phyloP scores from a whole-genome alignment of 2,329 filamentous ascomycete genomes.

The Xylaria multiplex region DNA sequence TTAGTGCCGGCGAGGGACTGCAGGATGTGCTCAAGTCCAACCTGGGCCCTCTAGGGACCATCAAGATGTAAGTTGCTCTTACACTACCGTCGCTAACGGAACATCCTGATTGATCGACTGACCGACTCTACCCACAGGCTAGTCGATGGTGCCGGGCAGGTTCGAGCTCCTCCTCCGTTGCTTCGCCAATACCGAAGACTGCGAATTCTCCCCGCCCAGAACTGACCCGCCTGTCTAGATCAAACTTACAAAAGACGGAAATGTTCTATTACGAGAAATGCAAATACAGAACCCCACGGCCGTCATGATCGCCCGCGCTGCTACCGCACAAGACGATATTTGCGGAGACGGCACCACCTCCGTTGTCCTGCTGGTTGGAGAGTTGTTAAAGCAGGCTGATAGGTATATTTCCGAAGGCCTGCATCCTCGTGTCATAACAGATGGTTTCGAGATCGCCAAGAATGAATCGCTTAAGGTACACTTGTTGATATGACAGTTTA shows the following conservation, averaged over 20 bases:
- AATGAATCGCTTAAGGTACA: conserved; percentile 81
- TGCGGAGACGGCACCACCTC: conserved; percentile 98
- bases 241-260: conserved; percentile 99
- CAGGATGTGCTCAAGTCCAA: conserved; percentile 97
- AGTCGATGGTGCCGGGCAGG: conserved; percentile 75
- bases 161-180: conserved; percentile 52
- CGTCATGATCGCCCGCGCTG: conserved; percentile 83
- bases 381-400: conserved; percentile 97
- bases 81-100: no score
- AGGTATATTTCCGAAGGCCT: conserved; percentile 96
- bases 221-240: conserved; percentile 67
- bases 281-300: conserved; percentile 99
- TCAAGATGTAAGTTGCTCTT: conserved; percentile 79
- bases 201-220: conserved; percentile 2
- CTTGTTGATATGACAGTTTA: no score
- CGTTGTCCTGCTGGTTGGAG: conserved; percentile 92
- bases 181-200: conserved; percentile 16
- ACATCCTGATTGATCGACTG: not conserved
- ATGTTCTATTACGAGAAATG: conserved; percentile 80
- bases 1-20: conserved; percentile 91
- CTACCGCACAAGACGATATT: conserved; percentile 98
- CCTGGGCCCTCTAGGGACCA: conserved; percentile 89
- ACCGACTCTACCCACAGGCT: conserved; percentile 58
- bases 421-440: conserved; percentile 94
- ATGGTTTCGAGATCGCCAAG: conserved; percentile 98